Percentiles rank a stretch among this genome's conserved stretches.
These are phyloP conservation scores for Rauvolfia tetraphylla DNA, from an alignment of 257 asterid species.

Conservation along the genomic window DNA sequence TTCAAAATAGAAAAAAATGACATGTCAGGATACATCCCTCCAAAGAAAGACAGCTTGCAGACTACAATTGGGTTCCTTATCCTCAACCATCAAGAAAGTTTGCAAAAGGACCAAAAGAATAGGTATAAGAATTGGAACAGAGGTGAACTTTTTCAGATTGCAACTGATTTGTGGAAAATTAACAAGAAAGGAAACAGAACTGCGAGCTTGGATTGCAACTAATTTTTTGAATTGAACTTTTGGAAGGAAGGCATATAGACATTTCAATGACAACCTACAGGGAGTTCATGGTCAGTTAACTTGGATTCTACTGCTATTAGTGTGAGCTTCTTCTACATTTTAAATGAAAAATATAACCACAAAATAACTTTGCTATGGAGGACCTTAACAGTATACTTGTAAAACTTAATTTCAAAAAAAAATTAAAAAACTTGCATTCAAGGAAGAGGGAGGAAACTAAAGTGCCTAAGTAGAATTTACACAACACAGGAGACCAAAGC, in stretches of 20 bases:
- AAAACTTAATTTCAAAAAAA: not conserved
- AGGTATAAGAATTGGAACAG: not conserved
- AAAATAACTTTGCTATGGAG: not conserved
- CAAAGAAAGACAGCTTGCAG: not conserved
- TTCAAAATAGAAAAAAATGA: constrained; percentile 5
- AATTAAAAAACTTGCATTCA: not conserved
- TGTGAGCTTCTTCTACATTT: not conserved
- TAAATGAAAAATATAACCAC: not conserved
- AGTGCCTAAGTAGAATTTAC: no score
- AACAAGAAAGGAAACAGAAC: not conserved
- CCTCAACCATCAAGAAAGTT: not conserved
- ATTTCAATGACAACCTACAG: not conserved
- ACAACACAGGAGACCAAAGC: not conserved
- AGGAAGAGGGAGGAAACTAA: not conserved
- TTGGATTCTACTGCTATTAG: not conserved
- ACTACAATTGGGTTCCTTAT: not conserved
- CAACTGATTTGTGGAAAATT: not conserved
- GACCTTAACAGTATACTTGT: not conserved
- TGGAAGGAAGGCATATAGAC: not conserved
- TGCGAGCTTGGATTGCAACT: no score
- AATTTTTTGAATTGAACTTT: no score
- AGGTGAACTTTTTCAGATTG: no score
- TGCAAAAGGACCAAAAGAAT: not conserved
- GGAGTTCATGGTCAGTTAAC: no score
- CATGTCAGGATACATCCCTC: not conserved